These are phyloP conservation scores for Collybia sp. DNA, from an alignment of 768 basidiomycete species.

Conservation along the genomic window DNA sequence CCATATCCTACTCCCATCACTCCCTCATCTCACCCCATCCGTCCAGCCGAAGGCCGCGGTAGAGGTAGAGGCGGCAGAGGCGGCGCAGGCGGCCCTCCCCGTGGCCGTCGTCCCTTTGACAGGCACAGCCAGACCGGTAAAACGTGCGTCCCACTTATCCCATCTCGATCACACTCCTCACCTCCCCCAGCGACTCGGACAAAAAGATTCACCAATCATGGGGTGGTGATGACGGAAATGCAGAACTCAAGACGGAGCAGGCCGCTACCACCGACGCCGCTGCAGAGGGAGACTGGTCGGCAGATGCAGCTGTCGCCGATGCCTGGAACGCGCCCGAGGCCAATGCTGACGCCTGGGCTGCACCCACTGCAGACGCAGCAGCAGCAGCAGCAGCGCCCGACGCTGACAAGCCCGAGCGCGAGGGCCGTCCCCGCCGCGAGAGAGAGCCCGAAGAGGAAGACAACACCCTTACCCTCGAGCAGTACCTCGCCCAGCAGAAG, in stretches of 20 bases:
- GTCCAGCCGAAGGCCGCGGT: constrained; percentile 43
- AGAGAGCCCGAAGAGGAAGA: constrained; percentile 82
- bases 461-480: constrained; percentile 90
- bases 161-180: constrained; percentile 7
- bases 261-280: constrained; percentile 70
- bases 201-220: constrained; percentile 94
- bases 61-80: constrained; percentile 47
- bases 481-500: constrained; percentile 83
- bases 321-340: constrained; percentile 32
- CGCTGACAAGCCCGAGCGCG: constrained; percentile 30
- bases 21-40: constrained; percentile 1
- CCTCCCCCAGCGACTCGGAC: constrained; percentile 70
- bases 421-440: constrained; percentile 41
- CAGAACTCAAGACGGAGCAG: constrained; percentile 80
- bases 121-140: constrained; percentile 85
- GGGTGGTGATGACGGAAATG: constrained; percentile 86
- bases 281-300: constrained; percentile 51
- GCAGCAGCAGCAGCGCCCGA: constrained; percentile 30
- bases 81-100: constrained; percentile 42
- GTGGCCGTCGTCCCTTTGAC: constrained; percentile 77
- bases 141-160: constrained; percentile 43
- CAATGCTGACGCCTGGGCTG: constrained; percentile 22
- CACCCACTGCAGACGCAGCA: constrained; percentile 20
- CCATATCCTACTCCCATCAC: constrained; percentile 1
- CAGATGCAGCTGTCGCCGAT: constrained; percentile 42